Conservation (phyloP, 192 early-diverging fungal genomes). For the Podila epigama region DNA sequence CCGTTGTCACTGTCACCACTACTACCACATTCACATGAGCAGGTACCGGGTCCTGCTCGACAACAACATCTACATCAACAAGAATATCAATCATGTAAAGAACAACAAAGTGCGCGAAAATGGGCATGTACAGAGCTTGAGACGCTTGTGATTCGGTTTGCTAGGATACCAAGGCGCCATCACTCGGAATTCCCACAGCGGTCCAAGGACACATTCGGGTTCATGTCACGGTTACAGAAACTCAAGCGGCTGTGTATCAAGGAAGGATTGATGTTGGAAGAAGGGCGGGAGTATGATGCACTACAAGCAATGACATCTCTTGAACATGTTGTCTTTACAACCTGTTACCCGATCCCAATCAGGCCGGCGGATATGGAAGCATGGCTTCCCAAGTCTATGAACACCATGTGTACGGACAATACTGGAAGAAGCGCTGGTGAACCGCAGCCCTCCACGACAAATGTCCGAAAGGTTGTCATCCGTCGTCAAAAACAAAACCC, state of each 20-base stretch:
- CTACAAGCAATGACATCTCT: background rate
- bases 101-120: background rate
- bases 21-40: no score
- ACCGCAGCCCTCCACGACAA: no score
- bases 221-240: slow-evolving; percentile 12
- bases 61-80: background rate
- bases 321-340: slow-evolving; percentile 38
- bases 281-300: slow-evolving; percentile 38
- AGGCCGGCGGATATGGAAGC: slow-evolving; percentile 18
- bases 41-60: no score
- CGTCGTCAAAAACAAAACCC: slow-evolving; percentile 22
- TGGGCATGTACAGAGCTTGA: slow-evolving; percentile 37
- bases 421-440: background rate
- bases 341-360: slow-evolving; percentile 45
- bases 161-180: slow-evolving; percentile 32
- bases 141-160: slow-evolving; percentile 23
- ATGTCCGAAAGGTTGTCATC: slow-evolving; percentile 16
- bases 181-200: slow-evolving; percentile 23
- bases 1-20: no score
- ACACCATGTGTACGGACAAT: background rate
- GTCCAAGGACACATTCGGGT: slow-evolving; percentile 22
- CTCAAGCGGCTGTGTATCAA: slow-evolving; percentile 35
- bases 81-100: background rate
- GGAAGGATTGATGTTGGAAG: slow-evolving; percentile 34
- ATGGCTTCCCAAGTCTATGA: background rate